Evolutionary conservation across 164 flowering plant genomes (phyloP).

Genomic region (Kingdonia uniflora): DNA sequence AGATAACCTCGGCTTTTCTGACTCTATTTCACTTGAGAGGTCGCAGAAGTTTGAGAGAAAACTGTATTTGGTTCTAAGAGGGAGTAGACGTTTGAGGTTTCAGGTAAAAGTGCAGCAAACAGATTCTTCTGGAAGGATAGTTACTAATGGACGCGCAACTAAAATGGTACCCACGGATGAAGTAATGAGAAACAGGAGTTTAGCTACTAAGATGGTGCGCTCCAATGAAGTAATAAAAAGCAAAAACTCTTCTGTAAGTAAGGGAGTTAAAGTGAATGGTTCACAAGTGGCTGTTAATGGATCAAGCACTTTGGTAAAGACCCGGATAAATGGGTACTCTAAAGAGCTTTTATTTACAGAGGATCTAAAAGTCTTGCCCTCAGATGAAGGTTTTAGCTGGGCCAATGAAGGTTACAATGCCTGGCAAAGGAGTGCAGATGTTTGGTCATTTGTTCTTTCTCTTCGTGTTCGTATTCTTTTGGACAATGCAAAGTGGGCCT

Average conservation of each 20-base stretch:
- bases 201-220: conserved; percentile 49
- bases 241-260: conserved; percentile 17
- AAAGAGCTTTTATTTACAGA: conserved; percentile 46
- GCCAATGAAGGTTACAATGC: conserved; percentile 75
- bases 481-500: conserved; percentile 89
- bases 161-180: conserved; percentile 57
- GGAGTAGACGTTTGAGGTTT: conserved; percentile 16
- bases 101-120: conserved; percentile 35
- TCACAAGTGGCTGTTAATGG: conserved; percentile 24
- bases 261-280: conserved; percentile 29
- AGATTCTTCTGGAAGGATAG: conserved; percentile 27
- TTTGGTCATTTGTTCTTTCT: conserved; percentile 79
- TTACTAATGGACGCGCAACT: conserved; percentile 26
- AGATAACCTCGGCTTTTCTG: conserved; percentile 45
- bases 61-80: conserved; percentile 2
- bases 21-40: conserved; percentile 29
- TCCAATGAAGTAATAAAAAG: conserved; percentile 39
- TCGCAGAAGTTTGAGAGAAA: too few species aligned
- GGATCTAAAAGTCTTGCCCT: conserved; percentile 56
- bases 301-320: conserved; percentile 22
- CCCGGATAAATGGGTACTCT: conserved; percentile 11
- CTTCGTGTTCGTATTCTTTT: conserved; percentile 62
- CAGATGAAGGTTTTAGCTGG: conserved; percentile 89
- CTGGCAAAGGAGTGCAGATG: conserved; percentile 61
- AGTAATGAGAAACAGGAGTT: conserved; percentile 21